These are phyloP conservation scores for Paramarasmius palmivorus DNA, from an alignment of 1,284 basidiomycete genomes.

Conservation along the genomic window DNA sequence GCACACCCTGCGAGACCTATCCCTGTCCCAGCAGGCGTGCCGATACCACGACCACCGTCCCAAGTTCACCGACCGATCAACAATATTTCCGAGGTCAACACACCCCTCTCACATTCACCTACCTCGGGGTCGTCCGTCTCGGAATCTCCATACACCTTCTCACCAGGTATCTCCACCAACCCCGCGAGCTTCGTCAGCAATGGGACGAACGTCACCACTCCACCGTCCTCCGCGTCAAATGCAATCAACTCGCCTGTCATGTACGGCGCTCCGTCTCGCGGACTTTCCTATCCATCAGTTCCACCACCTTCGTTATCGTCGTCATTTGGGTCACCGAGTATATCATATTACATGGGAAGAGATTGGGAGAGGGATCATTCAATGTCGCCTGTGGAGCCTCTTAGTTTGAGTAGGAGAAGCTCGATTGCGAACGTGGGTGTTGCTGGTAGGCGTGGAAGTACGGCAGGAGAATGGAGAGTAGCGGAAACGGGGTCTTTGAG, in stretches of 20 bases:
- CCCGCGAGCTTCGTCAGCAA: constrained; percentile 56
- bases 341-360: constrained; percentile 40
- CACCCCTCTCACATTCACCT: constrained; percentile 60
- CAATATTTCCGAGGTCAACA: constrained; percentile 46
- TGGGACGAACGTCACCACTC: constrained; percentile 64
- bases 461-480: constrained; percentile 44
- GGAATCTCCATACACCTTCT: constrained; percentile 57
- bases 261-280: constrained; percentile 25
- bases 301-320: constrained; percentile 69
- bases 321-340: constrained; percentile 63
- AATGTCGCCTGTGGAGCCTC: constrained; percentile 49
- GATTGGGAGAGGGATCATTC: constrained; percentile 40
- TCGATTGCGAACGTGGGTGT: constrained; percentile 34
- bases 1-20: constrained; percentile 21
- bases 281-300: constrained; percentile 63
- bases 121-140: constrained; percentile 41
- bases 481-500: constrained; percentile 41
- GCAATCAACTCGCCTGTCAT: constrained; percentile 21
- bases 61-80: constrained; percentile 54
- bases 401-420: constrained; percentile 53
- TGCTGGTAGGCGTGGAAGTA: constrained; percentile 15
- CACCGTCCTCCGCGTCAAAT: constrained; percentile 58
- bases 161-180: constrained; percentile 42
- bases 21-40: constrained; percentile 46
- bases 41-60: constrained; percentile 69